Conservation (phyloP, 1,284 basidiomycete species). For the Sanghuangporus baumii region DNA sequence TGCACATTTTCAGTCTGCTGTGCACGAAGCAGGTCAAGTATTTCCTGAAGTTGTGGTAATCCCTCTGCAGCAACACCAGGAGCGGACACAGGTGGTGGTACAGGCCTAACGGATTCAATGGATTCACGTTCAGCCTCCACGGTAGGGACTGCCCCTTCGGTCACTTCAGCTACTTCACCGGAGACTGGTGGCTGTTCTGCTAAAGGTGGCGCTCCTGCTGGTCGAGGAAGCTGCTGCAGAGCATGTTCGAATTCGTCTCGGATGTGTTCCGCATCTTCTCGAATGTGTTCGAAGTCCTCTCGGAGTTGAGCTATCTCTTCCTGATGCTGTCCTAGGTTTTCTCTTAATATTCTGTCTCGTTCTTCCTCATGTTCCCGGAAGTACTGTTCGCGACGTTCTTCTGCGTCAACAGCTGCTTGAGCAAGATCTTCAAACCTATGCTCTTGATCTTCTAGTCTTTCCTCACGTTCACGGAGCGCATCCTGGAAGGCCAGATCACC, state of each 20-base stretch:
- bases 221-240: slow-evolving; percentile 31
- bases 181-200: neutral
- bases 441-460: slow-evolving; percentile 52
- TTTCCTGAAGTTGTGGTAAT: slow-evolving; percentile 46
- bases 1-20: slow-evolving; percentile 58
- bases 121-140: neutral
- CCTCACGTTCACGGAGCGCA: slow-evolving; percentile 45
- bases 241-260: slow-evolving; percentile 38
- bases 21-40: slow-evolving; percentile 48
- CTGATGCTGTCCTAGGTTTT: slow-evolving; percentile 51
- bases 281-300: slow-evolving; percentile 36
- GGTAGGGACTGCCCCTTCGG: neutral
- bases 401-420: slow-evolving; percentile 46
- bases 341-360: slow-evolving; percentile 53
- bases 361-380: slow-evolving; percentile 62
- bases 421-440: slow-evolving; percentile 40
- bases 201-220: neutral
- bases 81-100: slow-evolving; percentile 9
- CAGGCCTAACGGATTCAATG: slow-evolving; percentile 7
- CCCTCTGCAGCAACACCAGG: slow-evolving; percentile 24
- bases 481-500: slow-evolving; percentile 38
- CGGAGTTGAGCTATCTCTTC: slow-evolving; percentile 45
- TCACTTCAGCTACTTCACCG: neutral
- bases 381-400: slow-evolving; percentile 53
- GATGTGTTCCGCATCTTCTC: slow-evolving; percentile 35